Evolutionary conservation across 2,329 filamentous ascomycete species (phyloP).

Genomic region (Arthrobotrys entomopaga): DNA sequence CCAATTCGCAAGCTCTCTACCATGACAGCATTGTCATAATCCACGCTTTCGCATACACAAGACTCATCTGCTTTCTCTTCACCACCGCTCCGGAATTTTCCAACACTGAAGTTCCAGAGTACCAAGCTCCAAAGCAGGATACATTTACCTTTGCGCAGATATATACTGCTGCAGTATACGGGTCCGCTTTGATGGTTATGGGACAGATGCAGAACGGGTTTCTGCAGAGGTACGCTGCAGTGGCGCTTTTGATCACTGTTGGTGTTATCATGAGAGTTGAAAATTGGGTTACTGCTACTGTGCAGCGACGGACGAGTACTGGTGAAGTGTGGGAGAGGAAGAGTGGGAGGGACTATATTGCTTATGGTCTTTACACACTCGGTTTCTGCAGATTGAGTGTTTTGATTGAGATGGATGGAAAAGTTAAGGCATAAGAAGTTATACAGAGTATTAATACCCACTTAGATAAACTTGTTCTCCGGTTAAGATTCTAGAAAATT

Average conservation of each 20-base stretch:
- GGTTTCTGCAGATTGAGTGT: slow-evolving; percentile 20
- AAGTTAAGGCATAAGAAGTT: background rate
- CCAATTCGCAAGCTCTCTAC: slow-evolving; percentile 16
- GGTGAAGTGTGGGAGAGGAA: slow-evolving; percentile 4
- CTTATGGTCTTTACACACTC: slow-evolving; percentile 16
- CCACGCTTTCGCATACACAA: slow-evolving; percentile 37
- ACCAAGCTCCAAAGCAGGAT: slow-evolving; percentile 1
- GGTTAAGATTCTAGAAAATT: too few relatives aligned
- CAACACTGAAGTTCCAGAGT: slow-evolving; percentile 21
- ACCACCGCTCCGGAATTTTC: slow-evolving; percentile 21
- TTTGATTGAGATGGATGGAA: slow-evolving; percentile 26
- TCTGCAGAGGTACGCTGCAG: slow-evolving; percentile 2
- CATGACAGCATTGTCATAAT: slow-evolving; percentile 38
- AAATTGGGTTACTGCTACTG: slow-evolving; percentile 8
- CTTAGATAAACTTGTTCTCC: too few relatives aligned
- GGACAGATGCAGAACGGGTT: slow-evolving; percentile 23
- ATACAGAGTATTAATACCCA: too few relatives aligned
- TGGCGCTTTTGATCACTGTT: slow-evolving; percentile 19
- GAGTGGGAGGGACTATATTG: slow-evolving; percentile 4
- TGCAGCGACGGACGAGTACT: background rate
- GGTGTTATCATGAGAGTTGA: slow-evolving; percentile 20
- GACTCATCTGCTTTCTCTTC: slow-evolving; percentile 36
- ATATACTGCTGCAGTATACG: slow-evolving; percentile 36
- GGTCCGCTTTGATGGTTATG: slow-evolving; percentile 28
- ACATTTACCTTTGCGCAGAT: slow-evolving; percentile 24